Conservation (phyloP, 345 rosid species). For the Hibiscus trionum region DNA sequence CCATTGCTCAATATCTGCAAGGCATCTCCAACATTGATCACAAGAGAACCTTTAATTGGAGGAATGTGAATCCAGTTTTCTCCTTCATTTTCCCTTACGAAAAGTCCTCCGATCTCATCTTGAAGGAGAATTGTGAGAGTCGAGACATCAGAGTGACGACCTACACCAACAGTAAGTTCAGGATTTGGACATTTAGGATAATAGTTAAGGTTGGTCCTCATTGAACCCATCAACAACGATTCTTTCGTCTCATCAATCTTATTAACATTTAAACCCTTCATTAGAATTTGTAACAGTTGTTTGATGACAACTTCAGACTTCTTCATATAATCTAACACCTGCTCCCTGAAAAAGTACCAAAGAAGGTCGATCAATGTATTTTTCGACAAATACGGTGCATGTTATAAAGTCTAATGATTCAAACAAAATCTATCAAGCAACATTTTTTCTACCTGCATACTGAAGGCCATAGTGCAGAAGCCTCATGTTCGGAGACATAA, state of each 20-base stretch:
- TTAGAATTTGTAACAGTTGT: too few species aligned
- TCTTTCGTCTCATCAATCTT: too few species aligned
- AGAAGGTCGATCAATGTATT: background rate
- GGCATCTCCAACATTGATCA: conserved; percentile 21
- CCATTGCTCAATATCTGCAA: conserved; percentile 28
- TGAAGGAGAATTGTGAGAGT: conserved; percentile 17
- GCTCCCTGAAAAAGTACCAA: background rate
- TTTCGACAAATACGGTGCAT: background rate
- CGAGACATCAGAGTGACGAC: conserved; percentile 23
- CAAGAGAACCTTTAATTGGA: conserved; percentile 19
- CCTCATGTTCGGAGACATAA: conserved; percentile 3
- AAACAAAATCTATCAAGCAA: background rate
- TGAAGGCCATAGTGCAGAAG: conserved; percentile 15
- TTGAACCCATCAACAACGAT: too few species aligned
- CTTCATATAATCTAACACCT: conserved; percentile 16
- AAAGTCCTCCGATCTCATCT: conserved; percentile 20
- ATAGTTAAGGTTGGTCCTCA: conserved; percentile 3
- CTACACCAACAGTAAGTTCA: conserved; percentile 14
- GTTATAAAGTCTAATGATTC: background rate
- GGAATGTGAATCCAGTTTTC: conserved; percentile 24
- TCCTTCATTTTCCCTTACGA: conserved; percentile 8
- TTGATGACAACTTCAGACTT: background rate
- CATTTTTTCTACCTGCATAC: background rate
- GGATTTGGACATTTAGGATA: conserved; percentile 20
- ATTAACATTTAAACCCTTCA: too few species aligned